Base-by-base conservation (phyloP, 176 grass and related monocot species). In the Aegilops tauschii region DNA sequence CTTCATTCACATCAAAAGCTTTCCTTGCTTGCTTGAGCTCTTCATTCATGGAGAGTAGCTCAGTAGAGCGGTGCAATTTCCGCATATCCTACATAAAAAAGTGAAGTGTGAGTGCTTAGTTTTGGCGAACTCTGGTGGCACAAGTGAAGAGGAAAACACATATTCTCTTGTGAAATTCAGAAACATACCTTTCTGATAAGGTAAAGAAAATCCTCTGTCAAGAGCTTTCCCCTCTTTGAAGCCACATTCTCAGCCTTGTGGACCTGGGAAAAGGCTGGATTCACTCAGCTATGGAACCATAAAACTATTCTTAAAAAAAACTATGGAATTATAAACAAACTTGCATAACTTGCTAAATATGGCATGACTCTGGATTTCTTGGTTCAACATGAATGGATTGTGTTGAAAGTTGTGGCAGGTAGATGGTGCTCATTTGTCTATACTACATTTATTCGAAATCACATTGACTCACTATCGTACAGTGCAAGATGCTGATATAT, bases 131-230 rank as follows among this genome's bases (percentile, higher is more conserved):
- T 50, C 29, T 36, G 20, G 32, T 66, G 20, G 79, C 9, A 34
- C 23, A 73, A 47, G 52, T 30, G 83, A 83, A 44, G 9, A 66
- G 76, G 25, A 12, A 50, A 28, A n/a, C 47, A 80, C 14, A 27
- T 21, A 80, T 81, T 45, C 27, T 73, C 5, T 42, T 77, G 21
- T 69, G 69, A 34, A 7, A 66, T 85, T 30, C 3, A 61, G 64
- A 82, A 80, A 34, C 52, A 45, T 88, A 98, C 96, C 93, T 94
- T 98, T 16, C 96, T 88, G 45, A 98, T 87, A 70, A 98, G 93
- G 86, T 98, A 95, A 17, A 98, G 79, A 88, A 98, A 98, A 92
- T 98, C 92, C 79, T 98, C 96, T 28, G 96, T 98, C 79, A 95
- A 85, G 10, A 98, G 88, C 86, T 95, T 98, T 32, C 96, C 96